These are phyloP conservation scores for Cucurbita ficifolia DNA, from an alignment of 306 rosid species.

Conservation along the genomic window DNA sequence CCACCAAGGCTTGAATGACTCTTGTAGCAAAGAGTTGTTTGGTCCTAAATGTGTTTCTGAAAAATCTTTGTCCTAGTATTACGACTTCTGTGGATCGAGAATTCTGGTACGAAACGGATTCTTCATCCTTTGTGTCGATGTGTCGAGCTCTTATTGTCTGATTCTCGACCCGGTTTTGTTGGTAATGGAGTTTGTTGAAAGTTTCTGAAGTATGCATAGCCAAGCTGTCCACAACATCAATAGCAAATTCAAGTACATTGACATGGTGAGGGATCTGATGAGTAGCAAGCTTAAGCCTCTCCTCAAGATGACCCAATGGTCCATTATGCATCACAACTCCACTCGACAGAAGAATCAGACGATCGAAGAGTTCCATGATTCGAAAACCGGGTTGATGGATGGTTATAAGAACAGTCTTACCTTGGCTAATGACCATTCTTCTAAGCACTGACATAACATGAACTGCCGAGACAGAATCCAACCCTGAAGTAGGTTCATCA, in stretches of 20 bases:
- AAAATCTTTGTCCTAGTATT: slow-evolving; percentile 74
- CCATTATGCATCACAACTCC: slow-evolving; percentile 72
- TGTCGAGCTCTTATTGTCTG: slow-evolving; percentile 8
- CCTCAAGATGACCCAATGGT: slow-evolving; percentile 52
- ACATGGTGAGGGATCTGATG: slow-evolving; percentile 61
- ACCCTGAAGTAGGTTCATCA: slow-evolving; percentile 93
- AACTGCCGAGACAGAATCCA: slow-evolving; percentile 95
- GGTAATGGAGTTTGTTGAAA: slow-evolving; percentile 19
- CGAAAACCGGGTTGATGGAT: slow-evolving; percentile 94
- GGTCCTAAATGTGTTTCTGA: slow-evolving; percentile 76
- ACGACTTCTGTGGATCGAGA: slow-evolving; percentile 36
- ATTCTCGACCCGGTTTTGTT: neutral
- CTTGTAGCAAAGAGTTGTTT: slow-evolving; percentile 49
- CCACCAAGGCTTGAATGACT: slow-evolving; percentile 35
- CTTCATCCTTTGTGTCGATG: slow-evolving; percentile 20
- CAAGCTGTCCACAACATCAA: slow-evolving; percentile 63
- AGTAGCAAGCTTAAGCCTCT: slow-evolving; percentile 42
- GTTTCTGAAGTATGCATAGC: slow-evolving; percentile 40
- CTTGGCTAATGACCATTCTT: slow-evolving; percentile 51
- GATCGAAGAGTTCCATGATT: slow-evolving; percentile 56
- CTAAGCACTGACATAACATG: slow-evolving; percentile 64
- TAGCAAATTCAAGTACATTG: slow-evolving; percentile 69
- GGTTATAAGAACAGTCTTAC: slow-evolving; percentile 68
- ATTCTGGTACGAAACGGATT: slow-evolving; percentile 30
- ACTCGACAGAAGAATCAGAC: slow-evolving; percentile 50